Percentiles rank a stretch among this genome's conserved stretches.
These are phyloP conservation scores for Omphalotus olearius DNA, from an alignment of 1,284 basidiomycete genomes.

Conservation along the genomic window DNA sequence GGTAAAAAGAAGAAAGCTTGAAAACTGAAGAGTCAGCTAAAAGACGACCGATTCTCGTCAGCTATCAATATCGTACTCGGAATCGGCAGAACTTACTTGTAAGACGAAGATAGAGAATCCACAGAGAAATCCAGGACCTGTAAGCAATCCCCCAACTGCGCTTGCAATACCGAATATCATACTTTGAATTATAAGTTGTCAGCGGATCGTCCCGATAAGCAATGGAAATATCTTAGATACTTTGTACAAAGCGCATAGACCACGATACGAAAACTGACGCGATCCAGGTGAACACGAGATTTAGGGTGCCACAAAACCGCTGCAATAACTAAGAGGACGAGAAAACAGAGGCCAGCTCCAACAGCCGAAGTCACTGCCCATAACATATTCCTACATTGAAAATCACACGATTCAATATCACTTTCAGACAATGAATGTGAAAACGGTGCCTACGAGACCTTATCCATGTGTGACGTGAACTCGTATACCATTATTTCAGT, in stretches of 20 bases:
- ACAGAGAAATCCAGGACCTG: slow-evolving; percentile 15
- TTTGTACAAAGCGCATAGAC: slow-evolving; percentile 18
- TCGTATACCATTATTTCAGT: slow-evolving; percentile 6
- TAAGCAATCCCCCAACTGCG: slow-evolving; percentile 17
- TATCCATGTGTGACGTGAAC: slow-evolving; percentile 13
- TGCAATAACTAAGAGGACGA: slow-evolving; percentile 17
- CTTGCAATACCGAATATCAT: slow-evolving; percentile 19
- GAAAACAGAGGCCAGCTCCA: slow-evolving; percentile 19
- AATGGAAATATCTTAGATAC: slow-evolving; percentile 10
- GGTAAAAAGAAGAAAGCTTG: slow-evolving; percentile 18
- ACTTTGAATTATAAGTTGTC: slow-evolving; percentile 8
- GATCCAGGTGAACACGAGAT: slow-evolving; percentile 17
- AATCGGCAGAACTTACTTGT: slow-evolving; percentile 11
- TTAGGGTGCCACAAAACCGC: slow-evolving; percentile 16
- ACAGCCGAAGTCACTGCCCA: slow-evolving; percentile 20
- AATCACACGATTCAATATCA: not conserved
- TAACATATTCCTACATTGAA: slow-evolving; percentile 14
- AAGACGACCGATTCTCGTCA: not conserved
- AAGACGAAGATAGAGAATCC: slow-evolving; percentile 20
- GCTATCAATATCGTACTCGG: not conserved
- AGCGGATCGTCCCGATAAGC: not conserved
- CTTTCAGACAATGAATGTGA: slow-evolving; percentile 1
- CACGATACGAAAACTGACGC: slow-evolving; percentile 20
- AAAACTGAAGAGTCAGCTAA: slow-evolving; percentile 19
- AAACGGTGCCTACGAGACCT: slow-evolving; percentile 14